phyloP scores from a whole-genome alignment of 306 rosid genomes.

The Calophaca sinica region DNA sequence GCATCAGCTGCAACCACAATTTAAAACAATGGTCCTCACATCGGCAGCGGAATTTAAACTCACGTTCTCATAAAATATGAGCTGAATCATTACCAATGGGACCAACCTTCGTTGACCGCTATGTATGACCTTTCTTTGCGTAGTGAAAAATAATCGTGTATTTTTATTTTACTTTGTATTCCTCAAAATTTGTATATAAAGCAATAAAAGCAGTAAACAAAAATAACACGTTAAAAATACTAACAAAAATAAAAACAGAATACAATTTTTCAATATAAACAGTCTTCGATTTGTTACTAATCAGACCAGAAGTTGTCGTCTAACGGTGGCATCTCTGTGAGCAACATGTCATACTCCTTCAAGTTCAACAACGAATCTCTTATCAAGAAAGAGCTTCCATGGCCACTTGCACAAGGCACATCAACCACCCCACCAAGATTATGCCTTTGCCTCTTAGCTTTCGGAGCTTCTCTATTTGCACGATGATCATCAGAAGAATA shows the following conservation, averaged over 20 bases:
- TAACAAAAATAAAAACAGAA: neutral
- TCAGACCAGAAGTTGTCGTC: slow-evolving; percentile 48
- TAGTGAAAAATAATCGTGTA: too few relatives aligned
- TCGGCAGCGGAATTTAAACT: too few relatives aligned
- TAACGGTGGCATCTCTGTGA: slow-evolving; percentile 62
- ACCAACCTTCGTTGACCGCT: too few relatives aligned
- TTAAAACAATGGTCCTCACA: too few relatives aligned
- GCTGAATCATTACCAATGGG: too few relatives aligned
- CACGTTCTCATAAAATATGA: too few relatives aligned
- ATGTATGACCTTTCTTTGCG: too few relatives aligned
- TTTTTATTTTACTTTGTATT: too few relatives aligned
- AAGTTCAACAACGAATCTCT: slow-evolving; percentile 70
- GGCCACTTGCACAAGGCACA: neutral
- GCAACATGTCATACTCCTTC: slow-evolving; percentile 66
- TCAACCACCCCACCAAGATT: neutral
- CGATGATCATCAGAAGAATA: slow-evolving; percentile 43
- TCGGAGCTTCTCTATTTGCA: neutral
- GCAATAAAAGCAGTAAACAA: too few relatives aligned
- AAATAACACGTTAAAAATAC: too few relatives aligned
- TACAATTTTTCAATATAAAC: neutral
- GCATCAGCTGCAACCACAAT: too few relatives aligned
- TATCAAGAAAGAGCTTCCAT: slow-evolving; percentile 44
- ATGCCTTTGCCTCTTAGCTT: neutral
- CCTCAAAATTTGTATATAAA: too few relatives aligned
- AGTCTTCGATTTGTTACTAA: neutral